Conservation (phyloP, 176 grass and related monocot species). For the Luzula sylvatica region DNA sequence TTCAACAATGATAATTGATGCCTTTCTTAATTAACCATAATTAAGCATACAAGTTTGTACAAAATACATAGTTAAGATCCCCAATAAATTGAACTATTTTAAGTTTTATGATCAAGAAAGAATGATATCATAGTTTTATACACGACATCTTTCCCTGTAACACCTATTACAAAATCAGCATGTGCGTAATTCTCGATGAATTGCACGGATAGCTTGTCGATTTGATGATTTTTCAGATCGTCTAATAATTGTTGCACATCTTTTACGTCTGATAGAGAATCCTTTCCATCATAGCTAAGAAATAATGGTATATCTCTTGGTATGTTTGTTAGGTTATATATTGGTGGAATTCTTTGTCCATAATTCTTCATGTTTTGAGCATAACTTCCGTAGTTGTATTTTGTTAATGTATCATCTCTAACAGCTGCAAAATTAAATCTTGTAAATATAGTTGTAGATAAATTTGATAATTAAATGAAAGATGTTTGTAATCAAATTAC, state of each 20-base stretch:
- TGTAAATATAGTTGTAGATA: no score
- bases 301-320: slow-evolving; percentile 47
- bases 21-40: no score
- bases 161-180: slow-evolving; percentile 58
- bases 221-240: slow-evolving; percentile 40
- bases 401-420: slow-evolving; percentile 47
- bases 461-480: no score
- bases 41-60: no score
- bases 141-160: slow-evolving; percentile 53
- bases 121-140: slow-evolving; percentile 49
- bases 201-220: slow-evolving; percentile 43
- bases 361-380: slow-evolving; percentile 42
- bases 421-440: slow-evolving; percentile 46
- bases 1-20: no score
- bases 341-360: slow-evolving; percentile 40
- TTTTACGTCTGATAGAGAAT: slow-evolving; percentile 40
- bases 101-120: slow-evolving; percentile 22
- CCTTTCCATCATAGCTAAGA: slow-evolving; percentile 70
- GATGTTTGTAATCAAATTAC: no score
- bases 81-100: not conserved
- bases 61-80: no score
- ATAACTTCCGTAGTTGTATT: slow-evolving; percentile 47
- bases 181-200: slow-evolving; percentile 57
- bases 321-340: slow-evolving; percentile 45
- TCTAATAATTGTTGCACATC: slow-evolving; percentile 43